Conservation (phyloP, 257 asterid species). For the Ajuga chamaepitys region DNA sequence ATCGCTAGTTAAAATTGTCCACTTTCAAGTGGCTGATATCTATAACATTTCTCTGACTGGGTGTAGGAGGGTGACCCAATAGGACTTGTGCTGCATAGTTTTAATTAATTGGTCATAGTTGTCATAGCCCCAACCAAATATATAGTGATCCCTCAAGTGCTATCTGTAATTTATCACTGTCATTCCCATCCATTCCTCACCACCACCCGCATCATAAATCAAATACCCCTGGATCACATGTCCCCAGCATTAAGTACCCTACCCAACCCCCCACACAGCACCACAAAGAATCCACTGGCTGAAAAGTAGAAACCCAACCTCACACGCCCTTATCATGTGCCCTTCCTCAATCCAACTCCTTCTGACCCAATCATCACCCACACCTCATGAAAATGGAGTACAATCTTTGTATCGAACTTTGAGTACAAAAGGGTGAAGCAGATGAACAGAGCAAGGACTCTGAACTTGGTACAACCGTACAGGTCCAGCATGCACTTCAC, state of each 20-base stretch:
- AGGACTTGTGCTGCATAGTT: background rate
- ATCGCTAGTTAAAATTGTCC: no score
- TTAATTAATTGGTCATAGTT: background rate
- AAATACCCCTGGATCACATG: no score
- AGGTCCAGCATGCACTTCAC: background rate
- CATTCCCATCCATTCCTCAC: background rate
- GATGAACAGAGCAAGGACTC: background rate
- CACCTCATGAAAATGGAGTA: background rate
- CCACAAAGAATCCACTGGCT: no score
- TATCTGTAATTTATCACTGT: background rate
- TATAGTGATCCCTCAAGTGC: background rate
- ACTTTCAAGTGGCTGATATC: no score
- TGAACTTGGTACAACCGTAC: background rate
- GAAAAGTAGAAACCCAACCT: no score
- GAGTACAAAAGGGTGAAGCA: background rate
- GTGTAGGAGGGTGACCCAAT: background rate
- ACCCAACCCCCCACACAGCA: background rate
- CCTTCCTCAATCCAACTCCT: background rate
- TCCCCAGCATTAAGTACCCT: no score
- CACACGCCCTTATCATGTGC: background rate
- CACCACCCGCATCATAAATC: background rate
- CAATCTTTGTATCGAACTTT: background rate
- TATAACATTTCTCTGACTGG: background rate
- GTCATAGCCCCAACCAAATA: background rate
- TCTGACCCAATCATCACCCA: background rate